Base-by-base conservation (phyloP, 306 rosid genomes). In the Begonia masoniana region DNA sequence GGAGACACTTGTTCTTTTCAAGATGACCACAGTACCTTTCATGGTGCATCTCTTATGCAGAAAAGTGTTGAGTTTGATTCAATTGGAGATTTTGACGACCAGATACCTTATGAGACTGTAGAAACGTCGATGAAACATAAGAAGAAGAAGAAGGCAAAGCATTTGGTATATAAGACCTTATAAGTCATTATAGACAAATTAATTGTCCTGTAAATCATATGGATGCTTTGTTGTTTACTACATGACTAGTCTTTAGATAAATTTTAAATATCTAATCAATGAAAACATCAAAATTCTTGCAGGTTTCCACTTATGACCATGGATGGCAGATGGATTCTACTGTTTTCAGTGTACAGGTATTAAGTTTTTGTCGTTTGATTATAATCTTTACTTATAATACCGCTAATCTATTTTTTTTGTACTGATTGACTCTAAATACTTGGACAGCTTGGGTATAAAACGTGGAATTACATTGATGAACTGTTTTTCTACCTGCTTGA, bases 1-100 rank as follows among this genome's bases (percentile, higher is more conserved):
- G 99, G 99, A 46, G 99, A 92, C 71, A 87, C 96, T 24, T 86
- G 76, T 74, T 92, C 99, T 66, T 86, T 80, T 75, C 99, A 82
- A 70, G 99, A 92, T 68, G 99, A 92, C 69, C 95, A 86, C 75
- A 83, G 84, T 76, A 79, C 88, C 59, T 70, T 83, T 62, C 78
- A 80, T 56, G 81, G 77, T 14, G 96, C 95, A 42, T 72, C 87
- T 7, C 99, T 71, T 62, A 74, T 81, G 65, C 99, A 81, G 71
- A 92, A 67, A 71, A 82, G 88, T 72, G 50, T 87, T 78, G 96
- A 92, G 69, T 95, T 87, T 69, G 99, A 92, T 62, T 92, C 99
- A 15, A 76, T 42, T 68, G 87, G 89, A 60, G 85, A 82, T 54
- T 87, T 81, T 73, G 96, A 84, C 42, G 84, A 68, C 71, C 85